A percentile compares a stretch with the other conserved stretches of the same genome.
These are phyloP conservation scores for Ambispora gerdemannii DNA, from an alignment of 192 early-diverging fungal genomes.

Conservation along the genomic window DNA sequence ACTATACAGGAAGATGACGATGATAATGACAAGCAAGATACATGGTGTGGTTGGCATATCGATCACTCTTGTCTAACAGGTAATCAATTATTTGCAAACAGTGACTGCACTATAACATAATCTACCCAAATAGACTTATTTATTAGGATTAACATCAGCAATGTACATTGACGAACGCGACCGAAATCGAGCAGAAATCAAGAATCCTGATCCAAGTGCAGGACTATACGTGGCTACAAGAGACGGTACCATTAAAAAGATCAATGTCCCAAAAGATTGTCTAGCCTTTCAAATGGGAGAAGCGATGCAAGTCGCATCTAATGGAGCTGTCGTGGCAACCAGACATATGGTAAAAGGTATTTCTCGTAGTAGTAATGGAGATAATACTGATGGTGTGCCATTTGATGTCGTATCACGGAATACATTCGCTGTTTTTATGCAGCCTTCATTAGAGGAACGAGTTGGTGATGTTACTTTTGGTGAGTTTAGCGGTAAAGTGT, in stretches of 20 bases:
- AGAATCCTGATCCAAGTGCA: conserved; percentile 42
- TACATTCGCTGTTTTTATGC: conserved; percentile 73
- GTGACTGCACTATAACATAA: background rate
- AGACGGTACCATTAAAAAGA: conserved; percentile 43
- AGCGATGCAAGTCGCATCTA: conserved; percentile 52
- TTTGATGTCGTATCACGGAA: conserved; percentile 50
- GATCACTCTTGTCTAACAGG: conserved; percentile 63
- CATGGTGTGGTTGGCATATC: conserved; percentile 70
- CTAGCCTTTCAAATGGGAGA: conserved; percentile 70
- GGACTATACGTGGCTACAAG: conserved; percentile 62
- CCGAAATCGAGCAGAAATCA: conserved; percentile 35
- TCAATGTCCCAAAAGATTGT: conserved; percentile 56
- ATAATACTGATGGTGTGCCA: conserved; percentile 28
- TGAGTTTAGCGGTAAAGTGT: background rate
- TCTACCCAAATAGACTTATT: background rate
- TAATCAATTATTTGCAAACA: background rate
- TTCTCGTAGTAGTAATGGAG: conserved; percentile 32
- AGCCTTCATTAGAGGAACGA: conserved; percentile 49
- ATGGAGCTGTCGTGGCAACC: conserved; percentile 56
- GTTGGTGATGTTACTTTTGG: background rate
- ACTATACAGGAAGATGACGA: conserved; percentile 26
- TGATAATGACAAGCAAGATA: conserved; percentile 51
- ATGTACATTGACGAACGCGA: conserved; percentile 54
- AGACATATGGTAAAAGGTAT: conserved; percentile 65
- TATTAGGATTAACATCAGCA: conserved; percentile 56